Evolutionary conservation across 768 basidiomycete genomes (phyloP).

Genomic region (Tricholoma hemisulphureum): DNA sequence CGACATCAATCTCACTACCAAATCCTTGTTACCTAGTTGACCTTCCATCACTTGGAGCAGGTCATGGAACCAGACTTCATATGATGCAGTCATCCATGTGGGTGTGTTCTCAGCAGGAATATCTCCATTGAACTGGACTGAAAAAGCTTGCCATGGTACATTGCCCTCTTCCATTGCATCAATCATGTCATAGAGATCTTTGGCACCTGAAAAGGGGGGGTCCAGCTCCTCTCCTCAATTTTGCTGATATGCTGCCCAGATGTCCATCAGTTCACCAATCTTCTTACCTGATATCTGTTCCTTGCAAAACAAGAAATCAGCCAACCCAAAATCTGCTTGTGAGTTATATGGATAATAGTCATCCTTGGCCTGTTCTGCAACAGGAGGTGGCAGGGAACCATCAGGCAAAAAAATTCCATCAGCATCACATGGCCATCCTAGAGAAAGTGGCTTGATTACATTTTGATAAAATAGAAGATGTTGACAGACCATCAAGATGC

Average conservation of each 20-base stretch:
- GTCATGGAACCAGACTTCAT: slow-evolving; percentile 35
- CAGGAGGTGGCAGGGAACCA: neutral
- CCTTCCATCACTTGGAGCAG: slow-evolving; percentile 26
- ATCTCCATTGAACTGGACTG: slow-evolving; percentile 25
- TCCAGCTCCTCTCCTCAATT: slow-evolving; percentile 4
- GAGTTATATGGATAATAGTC: slow-evolving; percentile 4
- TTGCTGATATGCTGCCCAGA: neutral
- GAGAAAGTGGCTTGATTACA: neutral
- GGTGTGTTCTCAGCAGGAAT: slow-evolving; percentile 15
- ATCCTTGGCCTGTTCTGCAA: neutral
- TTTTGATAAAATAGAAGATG: neutral
- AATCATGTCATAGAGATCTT: slow-evolving; percentile 34
- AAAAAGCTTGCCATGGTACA: slow-evolving; percentile 36
- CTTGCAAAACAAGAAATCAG: slow-evolving; percentile 6
- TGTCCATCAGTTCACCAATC: slow-evolving; percentile 5
- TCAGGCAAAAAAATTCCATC: slow-evolving; percentile 5
- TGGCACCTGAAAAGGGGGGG: slow-evolving; percentile 29
- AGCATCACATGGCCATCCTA: slow-evolving; percentile 1
- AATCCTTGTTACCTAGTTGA: slow-evolving; percentile 36
- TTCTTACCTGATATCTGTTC: slow-evolving; percentile 7
- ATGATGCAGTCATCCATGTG: slow-evolving; percentile 31
- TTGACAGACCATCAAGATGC: neutral
- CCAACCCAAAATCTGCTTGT: slow-evolving; percentile 4
- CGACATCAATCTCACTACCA: slow-evolving; percentile 28
- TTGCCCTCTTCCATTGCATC: slow-evolving; percentile 33